A percentile compares a stretch with the other conserved stretches of the same genome.
Evolutionary conservation across 2,329 filamentous ascomycete genomes (phyloP).

Genomic region (Monosporascus ibericus): DNA sequence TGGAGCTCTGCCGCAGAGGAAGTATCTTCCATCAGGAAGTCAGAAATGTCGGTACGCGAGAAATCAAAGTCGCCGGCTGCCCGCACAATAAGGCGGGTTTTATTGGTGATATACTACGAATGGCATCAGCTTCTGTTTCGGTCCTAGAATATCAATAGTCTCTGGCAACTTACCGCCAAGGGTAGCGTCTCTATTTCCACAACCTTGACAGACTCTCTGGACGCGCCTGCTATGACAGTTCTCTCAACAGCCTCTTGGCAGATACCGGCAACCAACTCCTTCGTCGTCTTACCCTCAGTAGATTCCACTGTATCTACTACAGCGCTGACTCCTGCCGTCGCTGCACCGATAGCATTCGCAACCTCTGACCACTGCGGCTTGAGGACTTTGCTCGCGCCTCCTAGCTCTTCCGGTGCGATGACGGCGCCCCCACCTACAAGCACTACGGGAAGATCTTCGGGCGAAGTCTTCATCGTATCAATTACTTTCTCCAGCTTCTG

Average conservation of each 20-base stretch:
- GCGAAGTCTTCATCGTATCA: slow-evolving; percentile 58
- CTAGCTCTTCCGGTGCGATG: slow-evolving; percentile 48
- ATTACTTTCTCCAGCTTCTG: slow-evolving; percentile 32
- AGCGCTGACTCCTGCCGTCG: slow-evolving; percentile 53
- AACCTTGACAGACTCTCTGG: slow-evolving; percentile 36
- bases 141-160: background rate
- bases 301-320: slow-evolving; percentile 46
- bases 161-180: slow-evolving; percentile 33
- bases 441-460: slow-evolving; percentile 51
- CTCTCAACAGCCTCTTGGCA: slow-evolving; percentile 35
- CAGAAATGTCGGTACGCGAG: slow-evolving; percentile 23
- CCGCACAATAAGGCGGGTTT: slow-evolving; percentile 50
- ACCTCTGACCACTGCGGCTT: slow-evolving; percentile 52
- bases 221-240: slow-evolving; percentile 39
- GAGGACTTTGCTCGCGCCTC: slow-evolving; percentile 49
- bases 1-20: slow-evolving; percentile 5
- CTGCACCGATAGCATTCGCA: slow-evolving; percentile 60
- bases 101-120: slow-evolving; percentile 43
- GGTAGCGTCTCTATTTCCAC: slow-evolving; percentile 50
- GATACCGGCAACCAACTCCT: slow-evolving; percentile 33
- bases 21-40: slow-evolving; percentile 6
- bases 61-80: slow-evolving; percentile 54
- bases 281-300: slow-evolving; percentile 33
- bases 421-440: slow-evolving; percentile 60
- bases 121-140: background rate